phyloP scores from a whole-genome alignment of 1,284 basidiomycete genomes.

The Porodaedalea pini region DNA sequence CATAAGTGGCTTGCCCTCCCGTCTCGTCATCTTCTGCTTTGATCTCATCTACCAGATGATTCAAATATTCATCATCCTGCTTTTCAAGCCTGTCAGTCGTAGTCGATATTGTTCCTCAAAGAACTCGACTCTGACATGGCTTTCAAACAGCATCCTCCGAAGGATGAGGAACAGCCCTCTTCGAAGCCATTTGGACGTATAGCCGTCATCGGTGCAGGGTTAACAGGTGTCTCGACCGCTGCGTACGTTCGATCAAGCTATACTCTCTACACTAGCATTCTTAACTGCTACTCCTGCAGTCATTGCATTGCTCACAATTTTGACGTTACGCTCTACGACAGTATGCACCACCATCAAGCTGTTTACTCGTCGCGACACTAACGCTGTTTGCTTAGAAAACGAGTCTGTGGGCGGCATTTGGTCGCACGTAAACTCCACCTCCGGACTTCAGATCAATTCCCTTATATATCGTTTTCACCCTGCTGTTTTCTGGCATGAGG shows the following conservation, averaged over 20 bases:
- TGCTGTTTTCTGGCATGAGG: constrained; percentile 28
- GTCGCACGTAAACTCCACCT: constrained; percentile 57
- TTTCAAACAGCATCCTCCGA: constrained; percentile 27
- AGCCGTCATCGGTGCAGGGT: constrained; percentile 50
- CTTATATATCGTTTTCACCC: constrained; percentile 42
- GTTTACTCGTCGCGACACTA: neutral
- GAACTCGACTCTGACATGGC: constrained; percentile 17
- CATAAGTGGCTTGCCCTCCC: constrained; percentile 4
- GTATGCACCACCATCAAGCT: constrained; percentile 14
- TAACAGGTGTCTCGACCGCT: constrained; percentile 49
- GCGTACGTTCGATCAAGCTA: constrained; percentile 32
- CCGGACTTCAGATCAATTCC: constrained; percentile 59
- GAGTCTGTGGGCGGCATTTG: constrained; percentile 52
- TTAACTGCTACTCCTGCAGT: constrained; percentile 21
- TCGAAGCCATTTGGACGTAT: constrained; percentile 39
- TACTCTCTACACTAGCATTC: neutral
- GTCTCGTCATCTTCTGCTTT: constrained; percentile 27
- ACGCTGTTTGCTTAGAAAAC: constrained; percentile 20
- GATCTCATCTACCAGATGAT: constrained; percentile 36
- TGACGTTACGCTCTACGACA: constrained; percentile 51
- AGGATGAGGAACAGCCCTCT: constrained; percentile 27
- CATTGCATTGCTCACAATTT: constrained; percentile 53
- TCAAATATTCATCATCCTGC: constrained; percentile 36
- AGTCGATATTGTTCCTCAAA: neutral
- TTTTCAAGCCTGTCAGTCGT: constrained; percentile 41